phyloP scores from a whole-genome alignment of 768 basidiomycete genomes.

The Galerina marginata region DNA sequence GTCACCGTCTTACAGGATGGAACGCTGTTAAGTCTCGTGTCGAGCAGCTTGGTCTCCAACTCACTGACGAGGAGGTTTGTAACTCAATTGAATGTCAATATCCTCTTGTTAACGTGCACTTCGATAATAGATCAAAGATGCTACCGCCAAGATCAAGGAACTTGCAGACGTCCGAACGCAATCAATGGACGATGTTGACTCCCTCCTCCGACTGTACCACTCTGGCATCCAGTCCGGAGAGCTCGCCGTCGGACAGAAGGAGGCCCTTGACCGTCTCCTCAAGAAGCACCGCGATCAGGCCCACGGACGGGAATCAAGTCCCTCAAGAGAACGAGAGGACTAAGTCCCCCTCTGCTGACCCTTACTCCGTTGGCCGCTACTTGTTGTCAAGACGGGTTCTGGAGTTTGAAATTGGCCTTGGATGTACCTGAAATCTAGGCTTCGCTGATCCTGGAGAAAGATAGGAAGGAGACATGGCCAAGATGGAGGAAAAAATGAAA shows the following conservation, averaged over 20 bases:
- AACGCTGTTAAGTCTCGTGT: constrained; percentile 99
- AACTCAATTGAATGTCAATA: neutral
- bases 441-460: neutral
- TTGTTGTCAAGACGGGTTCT: too few species aligned
- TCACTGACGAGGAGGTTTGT: constrained; percentile 87
- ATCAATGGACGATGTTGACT: constrained; percentile 99
- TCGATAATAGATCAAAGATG: constrained; percentile 84
- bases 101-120: neutral
- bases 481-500: constrained; percentile 4
- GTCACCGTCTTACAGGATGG: constrained; percentile 97
- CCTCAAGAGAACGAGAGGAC: constrained; percentile 29
- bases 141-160: constrained; percentile 99
- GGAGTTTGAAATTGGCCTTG: too few species aligned
- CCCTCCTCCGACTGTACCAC: constrained; percentile 94
- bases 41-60: constrained; percentile 89
- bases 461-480: neutral
- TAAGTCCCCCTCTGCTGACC: constrained; percentile 4
- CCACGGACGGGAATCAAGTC: constrained; percentile 30
- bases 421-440: too few species aligned
- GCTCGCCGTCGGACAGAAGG: constrained; percentile 92
- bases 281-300: constrained; percentile 67
- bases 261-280: constrained; percentile 86
- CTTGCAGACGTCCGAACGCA: constrained; percentile 98
- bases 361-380: neutral
- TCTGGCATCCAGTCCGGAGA: constrained; percentile 91